These are phyloP conservation scores for Fragaria nilgerrensis DNA, from an alignment of 306 rosid genomes.

Conservation along the genomic window DNA sequence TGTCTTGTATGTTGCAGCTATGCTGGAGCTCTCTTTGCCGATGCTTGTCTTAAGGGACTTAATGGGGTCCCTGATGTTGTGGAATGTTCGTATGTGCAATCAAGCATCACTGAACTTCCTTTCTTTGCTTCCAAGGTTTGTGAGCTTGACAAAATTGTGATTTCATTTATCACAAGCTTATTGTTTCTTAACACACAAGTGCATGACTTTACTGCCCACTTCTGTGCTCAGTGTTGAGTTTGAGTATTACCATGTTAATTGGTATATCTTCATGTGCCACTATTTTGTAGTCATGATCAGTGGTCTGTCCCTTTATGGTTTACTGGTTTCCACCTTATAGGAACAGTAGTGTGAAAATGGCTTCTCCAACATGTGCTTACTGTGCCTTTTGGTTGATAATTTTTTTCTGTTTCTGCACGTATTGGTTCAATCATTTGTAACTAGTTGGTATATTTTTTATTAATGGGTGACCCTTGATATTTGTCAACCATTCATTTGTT, in stretches of 20 bases:
- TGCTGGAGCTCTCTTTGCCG: conserved; percentile 97
- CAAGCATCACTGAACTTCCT: conserved; percentile 80
- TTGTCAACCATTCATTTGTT: neutral
- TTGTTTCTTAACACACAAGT: neutral
- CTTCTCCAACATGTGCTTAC: neutral
- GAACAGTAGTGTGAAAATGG: neutral
- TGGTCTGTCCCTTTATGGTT: neutral
- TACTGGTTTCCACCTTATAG: neutral
- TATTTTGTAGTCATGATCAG: neutral
- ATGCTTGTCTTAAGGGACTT: conserved; percentile 97
- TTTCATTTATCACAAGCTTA: neutral
- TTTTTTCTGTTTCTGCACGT: neutral
- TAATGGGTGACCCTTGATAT: neutral
- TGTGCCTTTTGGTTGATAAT: neutral
- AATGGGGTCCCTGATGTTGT: conserved; percentile 98
- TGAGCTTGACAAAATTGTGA: neutral
- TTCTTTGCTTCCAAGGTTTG: conserved; percentile 97
- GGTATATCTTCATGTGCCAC: neutral
- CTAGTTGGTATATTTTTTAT: neutral
- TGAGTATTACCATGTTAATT: neutral
- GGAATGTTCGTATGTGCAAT: conserved; percentile 93
- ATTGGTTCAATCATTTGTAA: neutral
- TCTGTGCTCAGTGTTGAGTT: neutral
- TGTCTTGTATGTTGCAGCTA: conserved; percentile 49
- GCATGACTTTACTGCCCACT: neutral